Evolutionary conservation across 2,329 filamentous ascomycete species (phyloP).

Genomic region (Graphilbum fragrans): DNA sequence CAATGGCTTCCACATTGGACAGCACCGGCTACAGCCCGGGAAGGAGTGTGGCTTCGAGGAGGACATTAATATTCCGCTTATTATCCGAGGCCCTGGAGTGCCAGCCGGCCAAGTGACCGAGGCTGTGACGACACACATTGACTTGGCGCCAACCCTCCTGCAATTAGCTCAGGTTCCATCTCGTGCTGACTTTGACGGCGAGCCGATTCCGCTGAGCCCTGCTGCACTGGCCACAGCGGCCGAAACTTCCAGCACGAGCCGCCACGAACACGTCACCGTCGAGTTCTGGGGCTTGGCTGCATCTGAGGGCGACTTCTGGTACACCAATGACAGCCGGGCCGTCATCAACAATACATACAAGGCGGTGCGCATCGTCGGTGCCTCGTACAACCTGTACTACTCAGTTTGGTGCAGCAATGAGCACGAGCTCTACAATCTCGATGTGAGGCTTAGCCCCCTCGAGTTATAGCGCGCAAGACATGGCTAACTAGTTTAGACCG

Average conservation of each 20-base stretch:
- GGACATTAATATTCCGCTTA: slow-evolving; percentile 46
- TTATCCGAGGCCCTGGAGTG: slow-evolving; percentile 47
- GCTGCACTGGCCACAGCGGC: slow-evolving; percentile 12
- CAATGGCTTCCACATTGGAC: slow-evolving; percentile 47
- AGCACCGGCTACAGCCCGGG: slow-evolving; percentile 44
- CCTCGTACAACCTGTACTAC: slow-evolving; percentile 50
- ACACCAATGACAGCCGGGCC: slow-evolving; percentile 10
- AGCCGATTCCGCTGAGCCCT: slow-evolving; percentile 31
- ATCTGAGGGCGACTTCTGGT: slow-evolving; percentile 21
- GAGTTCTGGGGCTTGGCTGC: slow-evolving; percentile 41
- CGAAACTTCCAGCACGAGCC: slow-evolving; percentile 2
- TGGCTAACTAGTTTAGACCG: slow-evolving; percentile 22
- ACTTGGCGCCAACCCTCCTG: slow-evolving; percentile 49
- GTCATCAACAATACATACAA: slow-evolving; percentile 47
- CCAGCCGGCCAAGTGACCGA: slow-evolving; percentile 25
- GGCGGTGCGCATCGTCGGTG: slow-evolving; percentile 38
- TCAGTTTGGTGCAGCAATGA: slow-evolving; percentile 59
- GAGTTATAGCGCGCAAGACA: too few species aligned
- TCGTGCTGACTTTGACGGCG: slow-evolving; percentile 41
- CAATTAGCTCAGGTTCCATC: slow-evolving; percentile 24
- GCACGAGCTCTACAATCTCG: slow-evolving; percentile 53
- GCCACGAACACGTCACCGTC: slow-evolving; percentile 43
- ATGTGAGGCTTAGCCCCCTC: too few species aligned
- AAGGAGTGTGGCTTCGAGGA: slow-evolving; percentile 47
- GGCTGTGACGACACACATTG: slow-evolving; percentile 46